Conservation (phyloP, 352 stramenopile species). For the Pythium brassicae region DNA sequence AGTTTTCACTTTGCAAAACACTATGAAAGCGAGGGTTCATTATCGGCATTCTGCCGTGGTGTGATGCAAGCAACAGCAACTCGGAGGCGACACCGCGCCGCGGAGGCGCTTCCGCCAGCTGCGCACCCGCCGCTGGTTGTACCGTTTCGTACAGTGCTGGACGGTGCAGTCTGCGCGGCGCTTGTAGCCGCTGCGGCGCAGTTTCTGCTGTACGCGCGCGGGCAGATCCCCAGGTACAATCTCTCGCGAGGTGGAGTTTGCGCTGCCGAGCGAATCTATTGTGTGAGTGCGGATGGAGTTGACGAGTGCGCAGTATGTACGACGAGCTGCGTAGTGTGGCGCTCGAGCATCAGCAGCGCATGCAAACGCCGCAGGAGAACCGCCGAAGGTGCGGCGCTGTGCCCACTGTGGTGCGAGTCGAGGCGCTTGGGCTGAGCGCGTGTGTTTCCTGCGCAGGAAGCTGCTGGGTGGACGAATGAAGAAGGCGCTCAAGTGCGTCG, state of each 20-base stretch:
- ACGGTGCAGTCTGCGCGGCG: slow-evolving; percentile 31
- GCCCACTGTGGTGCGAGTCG: too few species aligned
- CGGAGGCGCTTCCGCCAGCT: slow-evolving; percentile 5
- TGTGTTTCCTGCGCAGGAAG: slow-evolving; percentile 11
- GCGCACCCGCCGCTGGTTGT: slow-evolving; percentile 12
- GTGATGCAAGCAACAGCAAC: too few species aligned
- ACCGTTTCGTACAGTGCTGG: slow-evolving; percentile 38
- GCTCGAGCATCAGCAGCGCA: slow-evolving; percentile 16
- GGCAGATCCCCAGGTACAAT: slow-evolving; percentile 57
- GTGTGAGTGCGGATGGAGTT: background rate
- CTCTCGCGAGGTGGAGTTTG: background rate
- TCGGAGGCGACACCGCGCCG: background rate
- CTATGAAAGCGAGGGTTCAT: too few species aligned
- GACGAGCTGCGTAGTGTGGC: slow-evolving; percentile 36
- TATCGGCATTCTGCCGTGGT: too few species aligned
- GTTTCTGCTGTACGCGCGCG: slow-evolving; percentile 61
- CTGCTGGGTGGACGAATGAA: slow-evolving; percentile 27
- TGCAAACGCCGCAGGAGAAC: background rate
- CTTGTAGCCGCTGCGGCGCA: slow-evolving; percentile 38
- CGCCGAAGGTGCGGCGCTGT: slow-evolving; percentile 6
- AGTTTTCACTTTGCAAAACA: too few species aligned
- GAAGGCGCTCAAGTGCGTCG: slow-evolving; percentile 47
- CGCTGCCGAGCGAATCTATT: background rate
- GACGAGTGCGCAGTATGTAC: slow-evolving; percentile 34
- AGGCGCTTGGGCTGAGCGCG: background rate